These are phyloP conservation scores for Mortierella sp. DNA, from an alignment of 371 early-diverging fungal genomes.

Conservation along the genomic window DNA sequence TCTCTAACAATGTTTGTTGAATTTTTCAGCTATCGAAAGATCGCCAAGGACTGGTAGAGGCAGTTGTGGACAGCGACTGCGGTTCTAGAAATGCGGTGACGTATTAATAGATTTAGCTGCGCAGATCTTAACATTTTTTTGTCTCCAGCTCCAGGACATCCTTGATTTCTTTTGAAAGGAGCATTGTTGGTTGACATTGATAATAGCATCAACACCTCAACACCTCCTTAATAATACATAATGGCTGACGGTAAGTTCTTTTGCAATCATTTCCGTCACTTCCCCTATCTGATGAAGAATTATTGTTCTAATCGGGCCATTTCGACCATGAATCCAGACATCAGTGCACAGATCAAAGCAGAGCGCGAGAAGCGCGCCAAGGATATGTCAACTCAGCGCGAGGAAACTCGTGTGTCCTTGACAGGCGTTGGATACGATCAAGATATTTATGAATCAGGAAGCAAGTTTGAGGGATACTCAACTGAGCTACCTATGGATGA, in stretches of 20 bases:
- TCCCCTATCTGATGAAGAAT: background rate
- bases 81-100: too few species aligned
- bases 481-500: constrained; percentile 71
- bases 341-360: constrained; percentile 58
- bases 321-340: constrained; percentile 32
- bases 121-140: too few species aligned
- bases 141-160: background rate
- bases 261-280: background rate
- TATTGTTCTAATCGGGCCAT: background rate
- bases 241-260: constrained; percentile 23
- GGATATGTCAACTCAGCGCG: constrained; percentile 42
- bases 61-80: too few species aligned
- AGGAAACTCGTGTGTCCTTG: constrained; percentile 65
- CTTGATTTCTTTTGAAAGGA: background rate
- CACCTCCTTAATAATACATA: background rate
- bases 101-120: too few species aligned
- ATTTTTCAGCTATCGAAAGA: too few species aligned
- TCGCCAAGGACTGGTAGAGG: too few species aligned
- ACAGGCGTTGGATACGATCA: constrained; percentile 80
- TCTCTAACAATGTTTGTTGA: too few species aligned
- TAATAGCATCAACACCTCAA: background rate
- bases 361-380: constrained; percentile 55
- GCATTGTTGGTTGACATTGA: background rate
- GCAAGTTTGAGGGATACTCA: constrained; percentile 82
- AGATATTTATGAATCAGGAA: constrained; percentile 78